These are phyloP conservation scores for Phalaenopsis hybrid DNA, from an alignment of 116 monocot species.

Conservation along the genomic window DNA sequence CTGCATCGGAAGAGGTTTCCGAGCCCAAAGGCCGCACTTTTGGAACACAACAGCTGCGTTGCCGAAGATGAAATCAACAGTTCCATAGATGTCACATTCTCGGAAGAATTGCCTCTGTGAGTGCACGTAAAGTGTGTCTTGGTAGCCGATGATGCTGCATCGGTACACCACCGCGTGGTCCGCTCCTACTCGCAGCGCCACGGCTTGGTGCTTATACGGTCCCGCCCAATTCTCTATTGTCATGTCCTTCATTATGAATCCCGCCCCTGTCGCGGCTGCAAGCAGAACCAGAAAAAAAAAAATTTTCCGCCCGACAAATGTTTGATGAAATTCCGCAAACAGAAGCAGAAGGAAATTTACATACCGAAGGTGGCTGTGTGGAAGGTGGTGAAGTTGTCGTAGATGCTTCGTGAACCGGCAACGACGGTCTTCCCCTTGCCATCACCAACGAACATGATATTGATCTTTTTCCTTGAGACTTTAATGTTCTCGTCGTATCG, in stretches of 20 bases:
- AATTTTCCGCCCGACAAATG: background rate
- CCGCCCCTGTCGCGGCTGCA: constrained; percentile 6
- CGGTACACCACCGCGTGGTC: constrained; percentile 88
- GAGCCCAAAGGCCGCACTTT: constrained; percentile 75
- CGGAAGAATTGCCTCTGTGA: constrained; percentile 88
- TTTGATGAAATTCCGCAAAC: background rate
- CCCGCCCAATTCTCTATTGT: constrained; percentile 83
- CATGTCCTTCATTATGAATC: constrained; percentile 76
- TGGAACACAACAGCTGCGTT: constrained; percentile 92
- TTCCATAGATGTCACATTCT: constrained; percentile 92
- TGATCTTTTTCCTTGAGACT: constrained; percentile 49
- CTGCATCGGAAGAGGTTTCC: constrained; percentile 60
- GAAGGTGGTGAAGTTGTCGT: constrained; percentile 57
- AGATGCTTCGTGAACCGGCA: constrained; percentile 38
- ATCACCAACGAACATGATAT: constrained; percentile 68
- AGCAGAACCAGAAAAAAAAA: background rate
- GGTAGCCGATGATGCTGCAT: constrained; percentile 78
- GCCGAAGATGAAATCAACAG: constrained; percentile 93
- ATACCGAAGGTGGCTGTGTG: constrained; percentile 68
- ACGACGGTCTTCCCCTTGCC: constrained; percentile 52
- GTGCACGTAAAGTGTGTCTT: constrained; percentile 94
- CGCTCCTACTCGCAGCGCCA: constrained; percentile 76
- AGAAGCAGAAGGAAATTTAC: background rate
- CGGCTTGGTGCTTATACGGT: constrained; percentile 79
- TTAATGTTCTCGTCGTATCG: constrained; percentile 69